Evolutionary conservation across 2,329 filamentous ascomycete species (phyloP).

Genomic region (Talaromyces sp.): DNA sequence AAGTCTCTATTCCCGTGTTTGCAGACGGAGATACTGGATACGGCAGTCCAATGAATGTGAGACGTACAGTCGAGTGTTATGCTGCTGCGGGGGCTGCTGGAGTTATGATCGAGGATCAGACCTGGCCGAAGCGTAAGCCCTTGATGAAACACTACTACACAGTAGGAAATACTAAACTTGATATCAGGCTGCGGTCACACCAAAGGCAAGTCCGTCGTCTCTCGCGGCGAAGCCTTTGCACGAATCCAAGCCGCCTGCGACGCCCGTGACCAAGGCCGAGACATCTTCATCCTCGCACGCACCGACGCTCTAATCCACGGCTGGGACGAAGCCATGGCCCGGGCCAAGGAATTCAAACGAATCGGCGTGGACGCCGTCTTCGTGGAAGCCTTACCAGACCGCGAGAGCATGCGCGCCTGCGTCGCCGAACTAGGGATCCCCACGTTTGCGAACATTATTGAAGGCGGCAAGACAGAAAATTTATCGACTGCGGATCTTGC

Average conservation of each 20-base stretch:
- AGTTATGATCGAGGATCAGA: constrained; percentile 49
- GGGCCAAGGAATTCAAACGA: constrained; percentile 37
- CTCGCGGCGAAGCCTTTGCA: constrained; percentile 41
- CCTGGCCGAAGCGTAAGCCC: constrained; percentile 42
- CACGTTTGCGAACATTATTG: constrained; percentile 40
- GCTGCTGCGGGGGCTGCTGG: constrained; percentile 44
- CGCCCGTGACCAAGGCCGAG: constrained; percentile 39
- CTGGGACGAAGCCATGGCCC: constrained; percentile 41
- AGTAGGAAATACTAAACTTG: background rate
- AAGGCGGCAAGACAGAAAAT: constrained; percentile 39
- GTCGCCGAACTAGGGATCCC: constrained; percentile 34
- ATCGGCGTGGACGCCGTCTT: constrained; percentile 44
- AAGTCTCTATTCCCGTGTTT: constrained; percentile 49
- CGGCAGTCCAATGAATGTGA: constrained; percentile 20
- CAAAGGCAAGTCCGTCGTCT: constrained; percentile 42
- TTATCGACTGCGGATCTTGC: constrained; percentile 34
- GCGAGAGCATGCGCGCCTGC: constrained; percentile 36
- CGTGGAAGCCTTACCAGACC: constrained; percentile 40
- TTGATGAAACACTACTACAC: background rate
- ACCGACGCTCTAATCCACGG: constrained; percentile 32
- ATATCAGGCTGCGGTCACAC: constrained; percentile 40
- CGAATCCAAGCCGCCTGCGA: constrained; percentile 43
- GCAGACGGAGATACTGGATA: constrained; percentile 53
- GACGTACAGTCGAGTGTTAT: constrained; percentile 24
- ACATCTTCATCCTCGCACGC: constrained; percentile 43